Percentiles rank a stretch among this genome's conserved stretches.
These are phyloP conservation scores for Eucalyptus melliodora DNA, from an alignment of 345 rosid species.

Conservation along the genomic window DNA sequence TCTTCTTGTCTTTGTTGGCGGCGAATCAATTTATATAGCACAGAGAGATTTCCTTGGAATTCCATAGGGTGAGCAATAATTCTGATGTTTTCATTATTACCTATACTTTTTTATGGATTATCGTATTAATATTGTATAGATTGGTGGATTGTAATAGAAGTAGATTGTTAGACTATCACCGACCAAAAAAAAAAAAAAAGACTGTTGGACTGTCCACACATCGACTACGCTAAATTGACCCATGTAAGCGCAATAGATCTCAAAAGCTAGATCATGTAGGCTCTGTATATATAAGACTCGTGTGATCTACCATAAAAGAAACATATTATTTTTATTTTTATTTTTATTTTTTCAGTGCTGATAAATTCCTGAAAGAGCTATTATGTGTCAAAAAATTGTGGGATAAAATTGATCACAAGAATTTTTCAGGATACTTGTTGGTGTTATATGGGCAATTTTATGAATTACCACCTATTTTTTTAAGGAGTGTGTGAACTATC, in stretches of 20 bases:
- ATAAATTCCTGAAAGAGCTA: neutral
- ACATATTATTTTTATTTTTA: neutral
- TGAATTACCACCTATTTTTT: neutral
- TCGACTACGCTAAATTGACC: neutral
- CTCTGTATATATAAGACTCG: neutral
- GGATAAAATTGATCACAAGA: neutral
- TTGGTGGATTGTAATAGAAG: neutral
- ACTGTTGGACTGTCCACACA: neutral
- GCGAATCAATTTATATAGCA: constrained; percentile 12
- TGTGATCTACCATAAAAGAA: neutral
- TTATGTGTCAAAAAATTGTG: neutral
- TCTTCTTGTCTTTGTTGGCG: constrained; percentile 29
- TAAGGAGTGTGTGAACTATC: neutral
- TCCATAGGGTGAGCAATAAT: neutral
- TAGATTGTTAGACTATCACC: neutral
- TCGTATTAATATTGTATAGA: neutral
- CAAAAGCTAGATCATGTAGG: neutral
- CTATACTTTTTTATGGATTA: neutral
- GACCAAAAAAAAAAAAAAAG: too few relatives aligned
- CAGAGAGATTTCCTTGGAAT: neutral
- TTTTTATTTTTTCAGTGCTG: neutral
- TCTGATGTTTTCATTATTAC: neutral
- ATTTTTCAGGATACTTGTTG: neutral
- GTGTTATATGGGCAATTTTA: neutral
- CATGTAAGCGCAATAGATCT: neutral